Evolutionary conservation across 371 early-diverging fungal genomes (phyloP).

Genomic region (Rhizopus arrhizus): DNA sequence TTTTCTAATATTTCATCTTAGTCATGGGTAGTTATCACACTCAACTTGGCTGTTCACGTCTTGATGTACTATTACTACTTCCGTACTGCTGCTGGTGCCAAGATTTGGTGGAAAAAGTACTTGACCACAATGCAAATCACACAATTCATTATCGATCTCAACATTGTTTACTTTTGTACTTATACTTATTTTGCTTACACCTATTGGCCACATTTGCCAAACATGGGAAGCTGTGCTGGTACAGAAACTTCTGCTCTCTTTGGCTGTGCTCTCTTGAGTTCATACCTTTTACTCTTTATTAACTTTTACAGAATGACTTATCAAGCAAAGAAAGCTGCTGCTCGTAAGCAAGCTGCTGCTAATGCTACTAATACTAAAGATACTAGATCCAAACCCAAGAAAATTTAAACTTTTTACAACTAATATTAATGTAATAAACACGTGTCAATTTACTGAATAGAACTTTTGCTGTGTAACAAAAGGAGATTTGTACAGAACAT

Average conservation of each 20-base stretch:
- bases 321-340: slow-evolving; percentile 57
- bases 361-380: slow-evolving; percentile 17
- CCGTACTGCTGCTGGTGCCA: slow-evolving; percentile 80
- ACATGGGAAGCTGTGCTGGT: slow-evolving; percentile 78
- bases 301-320: slow-evolving; percentile 88
- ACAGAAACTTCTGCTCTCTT: slow-evolving; percentile 78
- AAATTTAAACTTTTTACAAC: slow-evolving; percentile 31
- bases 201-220: slow-evolving; percentile 72
- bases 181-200: slow-evolving; percentile 79
- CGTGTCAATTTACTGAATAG: neutral
- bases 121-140: slow-evolving; percentile 88
- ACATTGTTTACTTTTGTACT: slow-evolving; percentile 76
- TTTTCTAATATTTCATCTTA: slow-evolving; percentile 26
- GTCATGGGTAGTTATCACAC: slow-evolving; percentile 76
- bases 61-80: slow-evolving; percentile 93
- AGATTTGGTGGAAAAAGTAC: slow-evolving; percentile 92
- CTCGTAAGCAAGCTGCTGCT: slow-evolving; percentile 9
- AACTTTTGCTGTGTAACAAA: too few relatives aligned
- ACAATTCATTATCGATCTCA: slow-evolving; percentile 87
- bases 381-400: slow-evolving; percentile 41
- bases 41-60: slow-evolving; percentile 89
- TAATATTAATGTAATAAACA: neutral
- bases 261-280: slow-evolving; percentile 78
- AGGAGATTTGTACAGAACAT: too few relatives aligned
- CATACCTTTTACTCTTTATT: slow-evolving; percentile 86